phyloP scores from a whole-genome alignment of 192 early-diverging fungal species.

The Jimgerdemannia lactiflua region DNA sequence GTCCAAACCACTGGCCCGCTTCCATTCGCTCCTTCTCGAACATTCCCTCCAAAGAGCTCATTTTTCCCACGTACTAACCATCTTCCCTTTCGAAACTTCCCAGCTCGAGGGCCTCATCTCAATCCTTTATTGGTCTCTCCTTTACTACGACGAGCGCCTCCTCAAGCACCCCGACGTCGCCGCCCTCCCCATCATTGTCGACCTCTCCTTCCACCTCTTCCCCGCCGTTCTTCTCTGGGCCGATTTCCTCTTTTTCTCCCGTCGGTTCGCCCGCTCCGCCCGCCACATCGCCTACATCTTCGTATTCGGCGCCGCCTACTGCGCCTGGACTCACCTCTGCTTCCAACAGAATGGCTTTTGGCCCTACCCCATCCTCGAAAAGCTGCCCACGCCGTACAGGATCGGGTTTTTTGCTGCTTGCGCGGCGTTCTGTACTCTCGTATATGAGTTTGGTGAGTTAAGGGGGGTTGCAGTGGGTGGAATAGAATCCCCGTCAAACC shows the following conservation, averaged over 20 bases:
- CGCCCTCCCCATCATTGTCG: constrained; percentile 16
- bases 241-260: constrained; percentile 25
- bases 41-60: too few species aligned
- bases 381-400: constrained; percentile 7
- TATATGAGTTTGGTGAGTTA: constrained; percentile 30
- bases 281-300: constrained; percentile 19
- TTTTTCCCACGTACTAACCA: not conserved
- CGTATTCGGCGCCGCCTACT: constrained; percentile 18
- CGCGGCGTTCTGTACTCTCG: constrained; percentile 18
- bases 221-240: constrained; percentile 23
- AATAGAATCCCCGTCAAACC: not conserved
- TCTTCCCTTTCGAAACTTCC: not conserved
- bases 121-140: constrained; percentile 25
- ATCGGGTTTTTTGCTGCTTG: constrained; percentile 11
- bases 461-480: not conserved
- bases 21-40: too few species aligned
- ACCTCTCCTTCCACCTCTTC: constrained; percentile 23
- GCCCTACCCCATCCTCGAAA: constrained; percentile 25
- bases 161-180: constrained; percentile 13
- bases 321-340: constrained; percentile 22
- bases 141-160: constrained; percentile 15
- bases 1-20: not conserved
- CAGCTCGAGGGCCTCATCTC: constrained; percentile 28
- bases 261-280: constrained; percentile 17
- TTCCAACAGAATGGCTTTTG: constrained; percentile 19